Evolutionary conservation across 257 asterid genomes (phyloP), one percentile per base, ranked within the genome.

Genomic region (Fraxinus excelsior): DNA sequence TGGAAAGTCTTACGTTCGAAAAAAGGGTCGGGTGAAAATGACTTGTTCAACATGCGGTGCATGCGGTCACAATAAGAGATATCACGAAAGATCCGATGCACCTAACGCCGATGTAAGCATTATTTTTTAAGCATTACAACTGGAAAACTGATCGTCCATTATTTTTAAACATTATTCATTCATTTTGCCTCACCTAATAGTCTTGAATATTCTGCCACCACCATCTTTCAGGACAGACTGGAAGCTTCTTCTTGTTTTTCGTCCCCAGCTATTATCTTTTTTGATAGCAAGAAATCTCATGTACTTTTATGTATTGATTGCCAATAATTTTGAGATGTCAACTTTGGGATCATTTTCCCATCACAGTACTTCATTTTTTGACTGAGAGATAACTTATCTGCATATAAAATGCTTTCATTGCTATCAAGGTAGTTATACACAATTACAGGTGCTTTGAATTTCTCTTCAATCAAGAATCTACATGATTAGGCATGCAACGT

Each of bases 371-470:
- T 42, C 13, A 44, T 44, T 44, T 44, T 44, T 0, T 14, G 53
- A 44, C 53, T 44, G 53, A 2, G n/a, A n/a, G n/a, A n/a, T n/a
- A n/a, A n/a, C n/a, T n/a, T n/a, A n/a, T n/a, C n/a, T n/a, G n/a
- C 99, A 96, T 96, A 86, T 96, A 93, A 81, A 91, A 93, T 53
- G 99, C 97, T 87, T 96, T 96, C 76, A 93, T 93, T 5, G 85
- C 89, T 84, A n/a, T 96, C 91, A 5, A 98, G 99, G 77, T 96
- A 93, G 92, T 96, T 96, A 84, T 88, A 96, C 78, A 96, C 99
- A 78, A 93, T 96, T 35, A 91, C 97, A 67, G 99, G 99, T 49
- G 91, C 76, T 80, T 91, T 91, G 83, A 89, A 96, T 76, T 86
- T 89, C 87, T 96, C 99, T 83, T 91, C 99, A 14, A 96, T 86